Conservation (phyloP, 257 asterid genomes). For the Solanum pennellii region DNA sequence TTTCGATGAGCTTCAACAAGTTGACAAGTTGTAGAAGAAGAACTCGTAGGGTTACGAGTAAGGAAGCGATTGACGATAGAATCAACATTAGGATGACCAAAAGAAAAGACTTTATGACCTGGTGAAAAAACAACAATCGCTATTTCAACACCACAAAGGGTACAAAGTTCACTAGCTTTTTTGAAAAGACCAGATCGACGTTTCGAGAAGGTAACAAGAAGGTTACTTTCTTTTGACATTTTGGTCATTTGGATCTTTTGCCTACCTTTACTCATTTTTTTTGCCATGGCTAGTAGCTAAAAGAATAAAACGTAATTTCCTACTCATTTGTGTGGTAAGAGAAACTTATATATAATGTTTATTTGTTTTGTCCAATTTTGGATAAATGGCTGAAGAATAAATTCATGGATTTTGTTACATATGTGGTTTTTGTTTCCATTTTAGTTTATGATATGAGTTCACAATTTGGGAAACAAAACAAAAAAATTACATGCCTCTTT, state of each 20-base stretch:
- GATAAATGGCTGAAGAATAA: not conserved
- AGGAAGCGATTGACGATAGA: constrained; percentile 22
- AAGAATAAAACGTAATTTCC: not conserved
- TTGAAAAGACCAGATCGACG: constrained; percentile 38
- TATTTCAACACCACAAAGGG: constrained; percentile 24
- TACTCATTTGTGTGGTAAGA: not conserved
- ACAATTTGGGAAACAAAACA: not conserved
- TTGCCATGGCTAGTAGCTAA: constrained; percentile 2
- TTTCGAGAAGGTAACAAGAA: constrained; percentile 39
- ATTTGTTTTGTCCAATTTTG: not conserved
- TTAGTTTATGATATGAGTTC: not conserved
- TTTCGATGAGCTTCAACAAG: constrained; percentile 35
- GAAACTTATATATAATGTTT: not conserved
- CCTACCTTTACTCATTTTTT: constrained; percentile 26
- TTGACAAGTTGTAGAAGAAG: constrained; percentile 7
- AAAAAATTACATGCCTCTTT: not conserved
- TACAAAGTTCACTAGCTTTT: constrained; percentile 28
- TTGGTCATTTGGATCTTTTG: constrained; percentile 34
- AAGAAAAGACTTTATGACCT: constrained; percentile 27
- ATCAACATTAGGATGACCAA: constrained; percentile 30
- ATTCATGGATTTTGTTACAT: not conserved
- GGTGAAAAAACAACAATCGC: constrained; percentile 31
- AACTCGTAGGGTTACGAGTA: not conserved
- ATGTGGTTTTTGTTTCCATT: not conserved
- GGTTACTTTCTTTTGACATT: constrained; percentile 33